Evolutionary conservation across 306 rosid species (phyloP).

Genomic region (Pterocarpus macrocarpus): DNA sequence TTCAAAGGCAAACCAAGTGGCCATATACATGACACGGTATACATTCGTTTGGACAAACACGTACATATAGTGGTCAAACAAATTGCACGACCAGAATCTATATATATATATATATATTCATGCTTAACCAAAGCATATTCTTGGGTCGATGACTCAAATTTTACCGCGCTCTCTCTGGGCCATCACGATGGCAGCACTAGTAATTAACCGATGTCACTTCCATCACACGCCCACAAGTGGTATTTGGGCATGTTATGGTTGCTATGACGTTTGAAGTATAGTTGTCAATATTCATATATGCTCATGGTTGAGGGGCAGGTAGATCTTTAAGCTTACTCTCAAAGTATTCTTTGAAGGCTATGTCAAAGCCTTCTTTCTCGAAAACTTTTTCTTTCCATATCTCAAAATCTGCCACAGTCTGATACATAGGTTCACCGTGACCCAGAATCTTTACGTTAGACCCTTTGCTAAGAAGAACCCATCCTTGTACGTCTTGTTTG

Average conservation of each 20-base stretch:
- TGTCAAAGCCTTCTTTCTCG: slow-evolving; percentile 23
- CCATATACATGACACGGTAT: too few species aligned
- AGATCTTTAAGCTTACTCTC: slow-evolving; percentile 16
- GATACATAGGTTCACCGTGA: slow-evolving; percentile 21
- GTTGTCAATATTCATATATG: slow-evolving; percentile 27
- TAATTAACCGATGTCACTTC: slow-evolving; percentile 38
- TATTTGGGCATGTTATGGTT: slow-evolving; percentile 42
- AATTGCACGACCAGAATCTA: too few species aligned
- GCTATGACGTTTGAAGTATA: slow-evolving; percentile 27
- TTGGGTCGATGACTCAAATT: background rate
- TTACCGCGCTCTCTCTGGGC: background rate
- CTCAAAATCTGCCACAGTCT: slow-evolving; percentile 22
- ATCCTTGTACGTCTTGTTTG: slow-evolving; percentile 26
- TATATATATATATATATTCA: too few species aligned
- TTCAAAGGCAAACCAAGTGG: background rate
- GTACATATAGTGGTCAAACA: too few species aligned
- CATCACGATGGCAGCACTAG: slow-evolving; percentile 40
- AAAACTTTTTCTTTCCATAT: slow-evolving; percentile 23
- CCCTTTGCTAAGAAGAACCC: slow-evolving; percentile 43
- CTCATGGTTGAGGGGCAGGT: slow-evolving; percentile 37
- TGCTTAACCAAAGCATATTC: background rate
- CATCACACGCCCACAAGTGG: slow-evolving; percentile 37
- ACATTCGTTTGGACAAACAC: too few species aligned
- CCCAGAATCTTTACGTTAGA: slow-evolving; percentile 8
- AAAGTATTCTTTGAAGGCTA: slow-evolving; percentile 33